Conservation (phyloP, 805 yeast genomes). For the Saccharomyces kudriavzevii region DNA sequence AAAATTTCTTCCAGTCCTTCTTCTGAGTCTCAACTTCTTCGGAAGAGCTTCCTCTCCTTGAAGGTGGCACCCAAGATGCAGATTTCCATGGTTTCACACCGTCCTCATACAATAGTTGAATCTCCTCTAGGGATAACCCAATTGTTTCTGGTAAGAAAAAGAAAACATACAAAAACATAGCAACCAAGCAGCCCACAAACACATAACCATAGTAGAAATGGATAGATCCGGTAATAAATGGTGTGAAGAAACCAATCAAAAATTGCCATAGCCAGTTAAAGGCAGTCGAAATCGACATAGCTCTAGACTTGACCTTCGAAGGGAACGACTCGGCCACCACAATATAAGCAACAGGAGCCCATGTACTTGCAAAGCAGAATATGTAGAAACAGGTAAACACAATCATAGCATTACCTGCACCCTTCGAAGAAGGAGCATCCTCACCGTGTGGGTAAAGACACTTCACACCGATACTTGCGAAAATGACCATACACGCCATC, state of each 20-base stretch:
- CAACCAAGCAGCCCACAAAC: conserved; percentile 44
- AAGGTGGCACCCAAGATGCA: conserved; percentile 41
- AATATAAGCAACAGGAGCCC: conserved; percentile 67
- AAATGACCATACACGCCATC: conserved; percentile 39
- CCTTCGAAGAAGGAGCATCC: conserved; percentile 36
- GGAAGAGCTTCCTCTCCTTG: conserved; percentile 15
- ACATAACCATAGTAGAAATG: conserved; percentile 61
- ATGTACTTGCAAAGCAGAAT: conserved; percentile 65
- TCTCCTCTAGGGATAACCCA: conserved; percentile 71
- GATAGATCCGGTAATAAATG: conserved; percentile 52
- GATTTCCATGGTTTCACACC: conserved; percentile 39
- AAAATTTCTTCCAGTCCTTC: conserved; percentile 8
- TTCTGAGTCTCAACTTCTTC: conserved; percentile 8
- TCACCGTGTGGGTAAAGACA: conserved; percentile 35
- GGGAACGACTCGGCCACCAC: conserved; percentile 66
- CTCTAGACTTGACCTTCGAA: conserved; percentile 55
- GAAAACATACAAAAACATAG: conserved; percentile 49
- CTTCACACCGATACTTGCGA: conserved; percentile 56
- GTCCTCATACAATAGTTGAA: conserved; percentile 41
- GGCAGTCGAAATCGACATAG: conserved; percentile 51
- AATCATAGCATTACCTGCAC: conserved; percentile 65
- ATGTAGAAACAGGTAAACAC: conserved; percentile 62
- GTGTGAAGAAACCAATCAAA: conserved; percentile 58
- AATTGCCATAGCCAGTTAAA: conserved; percentile 63
- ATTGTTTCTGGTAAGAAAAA: conserved; percentile 65